Evolutionary conservation across 495 filamentous ascomycete genomes (phyloP), one percentile per base, ranked within the genome.

Genomic region (Aspergillus leporis): DNA sequence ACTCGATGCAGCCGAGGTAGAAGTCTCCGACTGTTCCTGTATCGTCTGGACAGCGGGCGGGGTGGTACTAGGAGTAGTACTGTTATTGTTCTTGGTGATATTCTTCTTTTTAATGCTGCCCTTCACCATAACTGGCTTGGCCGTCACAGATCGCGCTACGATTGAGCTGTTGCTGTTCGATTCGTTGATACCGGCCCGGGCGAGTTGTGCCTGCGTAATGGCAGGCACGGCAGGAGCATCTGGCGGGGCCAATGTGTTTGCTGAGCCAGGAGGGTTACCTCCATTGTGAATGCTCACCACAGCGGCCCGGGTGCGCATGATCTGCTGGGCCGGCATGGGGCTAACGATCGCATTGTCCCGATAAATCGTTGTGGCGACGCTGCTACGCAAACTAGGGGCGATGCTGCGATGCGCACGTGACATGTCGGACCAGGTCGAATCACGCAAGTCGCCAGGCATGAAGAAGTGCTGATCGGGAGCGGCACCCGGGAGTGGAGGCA

Each of bases 281-380:
- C 72, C 76, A 28, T 78, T 78, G 70, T 89, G 92, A 52, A 97
- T 91, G 63, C 90, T 94, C 59, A 98, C 91, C 61, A 97, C 87
- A 48, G 89, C 90, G 16, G 95, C 92, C 67, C 91, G 93, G 50
- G 89, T 87, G 60, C 91, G 85, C 61, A 89, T 86, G 55, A 88
- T 89, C 47, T 91, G 92, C 62, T 92, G 91, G 0, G 92, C 91
- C 0, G 92, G 91, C 30, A 90, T 74, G 4, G 90, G 87, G 51
- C 85, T 86, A 46, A 96, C 84, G 51, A 95, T 83, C 36, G 90
- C 91, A 62, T 92, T 89, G 76, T 91, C 90, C 61, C 92, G 85
- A 70, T 96, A 97, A 31, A 95, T 90, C 4, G 93, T 97, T 14
- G 93, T 96, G 0, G 91, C 93, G 59, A 98, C 88, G 70, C 88